phyloP scores from a whole-genome alignment of 306 rosid species.

The Inga leiocalycina region DNA sequence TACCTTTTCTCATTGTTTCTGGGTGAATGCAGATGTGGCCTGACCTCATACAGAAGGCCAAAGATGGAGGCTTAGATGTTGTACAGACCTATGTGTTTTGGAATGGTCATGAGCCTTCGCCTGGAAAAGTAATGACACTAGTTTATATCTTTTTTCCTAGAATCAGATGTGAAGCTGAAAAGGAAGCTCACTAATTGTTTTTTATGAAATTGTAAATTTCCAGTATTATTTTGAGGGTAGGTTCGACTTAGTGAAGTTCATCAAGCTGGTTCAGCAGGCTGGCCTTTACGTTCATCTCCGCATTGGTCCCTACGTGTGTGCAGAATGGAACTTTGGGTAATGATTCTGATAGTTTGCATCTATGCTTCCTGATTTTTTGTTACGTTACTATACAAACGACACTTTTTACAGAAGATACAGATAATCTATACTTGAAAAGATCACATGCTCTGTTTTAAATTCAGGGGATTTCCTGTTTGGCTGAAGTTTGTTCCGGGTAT shows the following conservation, averaged over 20 bases:
- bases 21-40: conserved; percentile 86
- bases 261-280: conserved; percentile 88
- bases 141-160: background rate
- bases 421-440: background rate
- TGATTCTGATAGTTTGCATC: background rate
- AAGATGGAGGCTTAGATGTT: conserved; percentile 96
- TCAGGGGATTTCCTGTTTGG: conserved; percentile 99
- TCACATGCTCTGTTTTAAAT: conserved; percentile 37
- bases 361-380: background rate
- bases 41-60: conserved; percentile 85
- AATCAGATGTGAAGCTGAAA: background rate
- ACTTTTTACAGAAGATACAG: background rate
- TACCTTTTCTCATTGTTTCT: background rate
- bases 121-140: conserved; percentile 60
- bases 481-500: conserved; percentile 87
- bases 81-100: conserved; percentile 93
- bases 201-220: conserved; percentile 7
- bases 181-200: conserved; percentile 17
- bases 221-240: conserved; percentile 92
- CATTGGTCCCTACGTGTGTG: conserved; percentile 91
- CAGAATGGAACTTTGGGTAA: conserved; percentile 99
- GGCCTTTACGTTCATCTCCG: conserved; percentile 92
- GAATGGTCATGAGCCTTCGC: conserved; percentile 97
- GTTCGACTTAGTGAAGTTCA: conserved; percentile 84
- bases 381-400: background rate